A percentile compares a stretch with the other conserved stretches of the same genome.
Conservation (phyloP, 1,139 yeast genomes). For the Debaryomyces psychrophilus region DNA sequence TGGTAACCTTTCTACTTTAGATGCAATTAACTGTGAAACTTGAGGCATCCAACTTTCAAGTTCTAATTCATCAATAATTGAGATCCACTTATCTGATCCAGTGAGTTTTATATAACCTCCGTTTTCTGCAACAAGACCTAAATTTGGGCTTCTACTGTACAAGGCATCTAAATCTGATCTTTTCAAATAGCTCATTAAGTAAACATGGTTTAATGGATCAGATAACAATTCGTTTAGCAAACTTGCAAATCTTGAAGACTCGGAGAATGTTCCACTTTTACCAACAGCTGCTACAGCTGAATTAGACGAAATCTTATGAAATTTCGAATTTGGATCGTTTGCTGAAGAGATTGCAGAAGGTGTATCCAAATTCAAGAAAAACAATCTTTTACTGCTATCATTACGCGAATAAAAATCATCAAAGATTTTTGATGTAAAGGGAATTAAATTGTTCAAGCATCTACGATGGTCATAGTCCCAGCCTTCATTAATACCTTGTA, state of each 20-base stretch:
- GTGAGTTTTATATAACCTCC: constrained; percentile 74
- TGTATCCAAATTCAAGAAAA: constrained; percentile 58
- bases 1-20: constrained; percentile 78
- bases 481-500: constrained; percentile 57
- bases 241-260: constrained; percentile 53
- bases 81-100: constrained; percentile 62
- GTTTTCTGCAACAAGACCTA: constrained; percentile 88
- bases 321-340: constrained; percentile 15
- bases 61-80: constrained; percentile 58
- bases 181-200: constrained; percentile 67
- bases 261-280: constrained; percentile 35
- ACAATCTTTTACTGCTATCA: constrained; percentile 47
- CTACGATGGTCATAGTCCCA: constrained; percentile 60
- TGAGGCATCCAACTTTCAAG: constrained; percentile 63
- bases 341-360: constrained; percentile 33
- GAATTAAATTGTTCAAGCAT: constrained; percentile 26
- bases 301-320: neutral
- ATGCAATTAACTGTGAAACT: constrained; percentile 59
- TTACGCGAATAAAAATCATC: constrained; percentile 38
- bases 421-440: constrained; percentile 36
- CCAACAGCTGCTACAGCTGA: constrained; percentile 24
- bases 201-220: constrained; percentile 63
- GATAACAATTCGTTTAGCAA: constrained; percentile 53
- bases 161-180: constrained; percentile 66
- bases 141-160: constrained; percentile 64